Evolutionary conservation across 2,329 filamentous ascomycete species (phyloP).

Genomic region (Aspergillus quadrilineatus): DNA sequence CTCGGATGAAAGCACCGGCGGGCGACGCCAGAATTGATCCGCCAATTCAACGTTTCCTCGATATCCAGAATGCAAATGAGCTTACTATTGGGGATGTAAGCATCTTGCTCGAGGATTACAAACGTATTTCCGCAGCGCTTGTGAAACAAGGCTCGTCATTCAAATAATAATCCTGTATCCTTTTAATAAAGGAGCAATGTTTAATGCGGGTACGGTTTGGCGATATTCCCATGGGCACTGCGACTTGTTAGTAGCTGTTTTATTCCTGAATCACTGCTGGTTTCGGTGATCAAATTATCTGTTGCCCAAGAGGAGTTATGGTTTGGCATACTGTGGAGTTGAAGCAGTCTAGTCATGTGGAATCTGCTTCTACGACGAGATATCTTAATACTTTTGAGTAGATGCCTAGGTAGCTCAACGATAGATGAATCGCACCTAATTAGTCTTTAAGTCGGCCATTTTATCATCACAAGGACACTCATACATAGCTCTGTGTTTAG

Average conservation of each 20-base stretch:
- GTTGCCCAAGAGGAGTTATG: neutral
- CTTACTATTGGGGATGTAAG: slow-evolving; percentile 71
- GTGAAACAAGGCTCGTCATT: slow-evolving; percentile 45
- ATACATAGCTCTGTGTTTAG: too few species aligned
- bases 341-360: neutral
- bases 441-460: too few species aligned
- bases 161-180: slow-evolving; percentile 13
- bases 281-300: slow-evolving; percentile 15
- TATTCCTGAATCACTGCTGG: slow-evolving; percentile 18
- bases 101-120: slow-evolving; percentile 71
- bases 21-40: slow-evolving; percentile 46
- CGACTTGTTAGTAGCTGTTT: neutral
- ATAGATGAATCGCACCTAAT: too few species aligned
- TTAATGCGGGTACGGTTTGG: neutral
- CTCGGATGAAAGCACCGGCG: slow-evolving; percentile 36
- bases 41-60: slow-evolving; percentile 71
- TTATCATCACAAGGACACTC: too few species aligned
- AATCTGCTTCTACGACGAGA: neutral
- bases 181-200: neutral
- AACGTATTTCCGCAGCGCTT: slow-evolving; percentile 65
- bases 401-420: neutral
- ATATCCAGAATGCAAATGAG: slow-evolving; percentile 67
- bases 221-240: neutral
- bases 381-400: slow-evolving; percentile 14
- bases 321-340: slow-evolving; percentile 13